Evolutionary conservation across 2,329 filamentous ascomycete species (phyloP).

Genomic region (Fusarium veterinarium): DNA sequence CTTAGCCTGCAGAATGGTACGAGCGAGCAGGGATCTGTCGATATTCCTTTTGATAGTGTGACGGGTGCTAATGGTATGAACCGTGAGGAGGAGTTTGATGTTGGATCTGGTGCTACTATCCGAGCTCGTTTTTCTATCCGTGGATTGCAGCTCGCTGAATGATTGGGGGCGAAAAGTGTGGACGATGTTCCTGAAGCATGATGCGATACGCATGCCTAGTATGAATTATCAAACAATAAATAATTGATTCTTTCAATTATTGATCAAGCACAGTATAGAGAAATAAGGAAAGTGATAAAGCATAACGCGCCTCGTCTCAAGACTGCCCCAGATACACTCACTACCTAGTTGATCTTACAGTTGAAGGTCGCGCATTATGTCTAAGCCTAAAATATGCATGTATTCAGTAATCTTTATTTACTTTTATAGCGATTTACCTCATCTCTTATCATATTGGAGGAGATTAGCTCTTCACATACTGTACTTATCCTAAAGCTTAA

Average conservation of each 20-base stretch:
- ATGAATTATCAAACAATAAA: constrained; percentile 20
- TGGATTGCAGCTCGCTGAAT: constrained; percentile 34
- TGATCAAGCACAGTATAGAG: no score
- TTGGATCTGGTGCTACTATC: constrained; percentile 33
- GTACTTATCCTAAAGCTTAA: background rate
- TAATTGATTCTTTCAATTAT: fast-evolving
- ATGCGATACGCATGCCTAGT: background rate
- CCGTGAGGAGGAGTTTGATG: constrained; percentile 31
- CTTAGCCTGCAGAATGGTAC: constrained; percentile 36
- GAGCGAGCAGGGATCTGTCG: constrained; percentile 22
- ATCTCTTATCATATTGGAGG: background rate
- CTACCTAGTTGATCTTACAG: no score
- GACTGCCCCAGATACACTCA: no score
- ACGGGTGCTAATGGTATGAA: constrained; percentile 23
- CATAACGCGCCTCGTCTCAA: no score
- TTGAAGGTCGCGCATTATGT: no score
- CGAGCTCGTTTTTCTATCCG: constrained; percentile 37
- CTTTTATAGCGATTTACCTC: background rate
- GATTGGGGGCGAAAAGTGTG: fast-evolving
- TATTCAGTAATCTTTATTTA: no score
- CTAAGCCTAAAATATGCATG: no score
- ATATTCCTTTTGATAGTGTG: constrained; percentile 31
- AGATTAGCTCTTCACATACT: no score
- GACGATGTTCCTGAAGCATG: background rate
- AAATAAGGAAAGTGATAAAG: no score